Percentiles rank a stretch among this genome's conserved stretches.
These are phyloP conservation scores for Aureobasidium vineae DNA, from an alignment of 2,329 filamentous ascomycete species.

Conservation along the genomic window DNA sequence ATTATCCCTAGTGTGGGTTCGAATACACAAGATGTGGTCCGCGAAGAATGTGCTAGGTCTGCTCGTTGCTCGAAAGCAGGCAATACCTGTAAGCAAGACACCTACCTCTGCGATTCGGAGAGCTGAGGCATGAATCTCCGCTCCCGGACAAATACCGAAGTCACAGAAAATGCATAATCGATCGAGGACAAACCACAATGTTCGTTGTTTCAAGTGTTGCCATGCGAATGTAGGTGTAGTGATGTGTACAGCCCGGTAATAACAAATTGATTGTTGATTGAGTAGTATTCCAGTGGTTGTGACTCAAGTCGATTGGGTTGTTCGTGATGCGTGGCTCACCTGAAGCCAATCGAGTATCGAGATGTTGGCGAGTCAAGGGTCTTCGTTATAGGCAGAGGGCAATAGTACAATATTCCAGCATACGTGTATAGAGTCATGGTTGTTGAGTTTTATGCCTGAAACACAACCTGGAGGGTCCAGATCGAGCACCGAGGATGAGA, in stretches of 20 bases:
- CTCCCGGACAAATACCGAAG: background rate
- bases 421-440: background rate
- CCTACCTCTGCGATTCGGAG: background rate
- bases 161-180: background rate
- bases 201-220: background rate
- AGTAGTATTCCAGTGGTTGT: background rate
- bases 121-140: background rate
- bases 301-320: background rate
- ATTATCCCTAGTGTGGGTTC: background rate
- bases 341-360: constrained; percentile 1
- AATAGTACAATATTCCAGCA: background rate
- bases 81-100: background rate
- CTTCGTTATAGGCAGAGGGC: constrained; percentile 1
- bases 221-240: background rate
- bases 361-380: background rate
- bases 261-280: background rate
- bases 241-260: background rate
- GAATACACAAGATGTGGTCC: background rate
- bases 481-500: background rate
- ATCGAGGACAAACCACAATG: background rate
- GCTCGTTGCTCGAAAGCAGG: background rate
- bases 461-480: background rate
- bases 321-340: background rate
- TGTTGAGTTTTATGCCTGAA: background rate
- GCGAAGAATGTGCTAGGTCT: background rate